phyloP scores from a whole-genome alignment of 1,284 basidiomycete species.

The Pseudozyma pruni region DNA sequence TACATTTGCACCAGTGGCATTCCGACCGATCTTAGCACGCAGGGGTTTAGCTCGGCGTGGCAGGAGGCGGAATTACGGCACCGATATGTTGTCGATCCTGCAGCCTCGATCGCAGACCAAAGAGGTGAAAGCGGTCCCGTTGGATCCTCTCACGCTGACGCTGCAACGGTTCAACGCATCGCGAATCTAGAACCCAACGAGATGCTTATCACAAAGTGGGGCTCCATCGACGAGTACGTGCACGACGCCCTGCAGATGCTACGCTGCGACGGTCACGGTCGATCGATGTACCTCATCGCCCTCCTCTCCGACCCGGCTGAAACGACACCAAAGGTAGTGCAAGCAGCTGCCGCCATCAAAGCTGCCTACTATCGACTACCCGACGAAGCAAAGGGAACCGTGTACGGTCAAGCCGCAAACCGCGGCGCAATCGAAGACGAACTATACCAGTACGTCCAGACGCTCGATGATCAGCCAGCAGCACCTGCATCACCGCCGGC shows the following conservation, averaged over 20 bases:
- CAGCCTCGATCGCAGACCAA: background rate
- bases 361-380: conserved; percentile 75
- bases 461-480: conserved; percentile 71
- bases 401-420: conserved; percentile 12
- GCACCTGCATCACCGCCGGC: background rate
- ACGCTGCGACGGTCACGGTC: conserved; percentile 69
- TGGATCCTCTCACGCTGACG: background rate
- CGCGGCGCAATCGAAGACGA: conserved; percentile 71
- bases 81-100: background rate
- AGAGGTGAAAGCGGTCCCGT: background rate
- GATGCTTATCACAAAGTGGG: conserved; percentile 77
- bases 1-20: conserved; percentile 40
- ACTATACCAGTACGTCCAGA: conserved; percentile 80
- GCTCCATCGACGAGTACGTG: conserved; percentile 76
- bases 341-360: conserved; percentile 81
- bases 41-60: conserved; percentile 22
- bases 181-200: conserved; percentile 72
- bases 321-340: conserved; percentile 80
- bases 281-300: conserved; percentile 77
- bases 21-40: conserved; percentile 33
- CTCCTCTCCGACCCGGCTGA: conserved; percentile 75
- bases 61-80: conserved; percentile 28
- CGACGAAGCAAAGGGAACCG: conserved; percentile 67
- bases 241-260: conserved; percentile 76
- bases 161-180: conserved; percentile 10